phyloP scores from a whole-genome alignment of 345 rosid genomes.

The Conringia planisiliqua region DNA sequence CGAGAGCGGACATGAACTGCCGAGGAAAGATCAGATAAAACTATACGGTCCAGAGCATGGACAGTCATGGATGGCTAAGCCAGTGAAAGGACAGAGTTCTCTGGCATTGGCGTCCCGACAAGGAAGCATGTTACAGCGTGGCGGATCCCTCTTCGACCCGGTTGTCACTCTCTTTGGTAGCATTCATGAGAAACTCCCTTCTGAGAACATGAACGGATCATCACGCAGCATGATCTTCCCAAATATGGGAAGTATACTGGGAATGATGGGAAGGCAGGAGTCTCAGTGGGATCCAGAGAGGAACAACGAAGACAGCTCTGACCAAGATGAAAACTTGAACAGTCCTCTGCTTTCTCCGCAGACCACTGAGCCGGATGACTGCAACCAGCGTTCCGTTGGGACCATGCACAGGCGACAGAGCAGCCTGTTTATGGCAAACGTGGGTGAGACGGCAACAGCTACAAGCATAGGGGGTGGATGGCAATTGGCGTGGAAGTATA shows the following conservation, averaged over 20 bases:
- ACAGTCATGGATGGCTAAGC: slow-evolving; percentile 83
- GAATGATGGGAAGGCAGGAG: slow-evolving; percentile 45
- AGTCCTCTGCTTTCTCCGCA: slow-evolving; percentile 79
- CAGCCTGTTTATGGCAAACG: slow-evolving; percentile 57
- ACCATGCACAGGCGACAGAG: slow-evolving; percentile 47
- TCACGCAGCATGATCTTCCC: slow-evolving; percentile 64
- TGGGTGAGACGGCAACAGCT: slow-evolving; percentile 53
- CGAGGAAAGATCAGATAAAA: slow-evolving; percentile 36
- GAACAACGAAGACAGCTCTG: slow-evolving; percentile 43
- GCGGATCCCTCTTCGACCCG: slow-evolving; percentile 61
- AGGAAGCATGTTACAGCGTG: slow-evolving; percentile 59
- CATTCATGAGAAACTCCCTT: slow-evolving; percentile 67
- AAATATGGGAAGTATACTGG: slow-evolving; percentile 71
- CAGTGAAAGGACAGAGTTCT: slow-evolving; percentile 64
- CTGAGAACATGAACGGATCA: slow-evolving; percentile 38
- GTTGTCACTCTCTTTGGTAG: slow-evolving; percentile 85
- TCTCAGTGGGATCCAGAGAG: slow-evolving; percentile 77
- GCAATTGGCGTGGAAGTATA: slow-evolving; percentile 86
- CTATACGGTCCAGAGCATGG: slow-evolving; percentile 74
- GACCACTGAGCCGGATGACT: slow-evolving; percentile 58
- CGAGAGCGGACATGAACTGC: slow-evolving; percentile 40
- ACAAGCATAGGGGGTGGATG: slow-evolving; percentile 89
- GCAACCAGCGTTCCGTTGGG: slow-evolving; percentile 42
- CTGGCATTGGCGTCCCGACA: slow-evolving; percentile 65
- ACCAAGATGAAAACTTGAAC: slow-evolving; percentile 57